Conservation (phyloP, 768 basidiomycete genomes). For the Boletellus emodensis region DNA sequence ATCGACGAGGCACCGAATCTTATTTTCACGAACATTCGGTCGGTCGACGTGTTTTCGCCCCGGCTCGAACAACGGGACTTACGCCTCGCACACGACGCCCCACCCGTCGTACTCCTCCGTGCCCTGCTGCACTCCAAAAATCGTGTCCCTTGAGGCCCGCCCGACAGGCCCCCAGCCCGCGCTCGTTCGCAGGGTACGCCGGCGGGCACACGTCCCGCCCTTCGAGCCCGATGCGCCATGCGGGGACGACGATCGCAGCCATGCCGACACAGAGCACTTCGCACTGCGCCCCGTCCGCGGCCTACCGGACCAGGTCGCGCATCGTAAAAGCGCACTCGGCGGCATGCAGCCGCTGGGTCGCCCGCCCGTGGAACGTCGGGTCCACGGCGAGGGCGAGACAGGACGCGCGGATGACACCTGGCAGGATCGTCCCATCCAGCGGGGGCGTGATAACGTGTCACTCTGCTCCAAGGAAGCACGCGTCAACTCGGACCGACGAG, state of each 20-base stretch:
- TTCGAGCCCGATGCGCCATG: constrained; percentile 70
- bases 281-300: constrained; percentile 58
- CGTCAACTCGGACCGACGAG: not conserved
- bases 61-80: too few relatives aligned
- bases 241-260: constrained; percentile 71
- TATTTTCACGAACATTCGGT: too few relatives aligned
- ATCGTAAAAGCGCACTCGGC: constrained; percentile 61
- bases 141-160: constrained; percentile 60
- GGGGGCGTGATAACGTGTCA: constrained; percentile 85
- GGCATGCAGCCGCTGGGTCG: constrained; percentile 33
- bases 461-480: constrained; percentile 39
- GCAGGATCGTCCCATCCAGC: constrained; percentile 87
- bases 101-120: constrained; percentile 57
- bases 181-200: constrained; percentile 37
- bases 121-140: constrained; percentile 79
- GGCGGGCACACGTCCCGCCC: constrained; percentile 63
- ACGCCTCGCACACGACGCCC: constrained; percentile 41
- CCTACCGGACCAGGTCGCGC: constrained; percentile 50
- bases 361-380: constrained; percentile 42
- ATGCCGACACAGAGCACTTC: constrained; percentile 88
- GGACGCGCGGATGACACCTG: constrained; percentile 88
- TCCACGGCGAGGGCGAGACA: constrained; percentile 67
- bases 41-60: too few relatives aligned
- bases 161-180: constrained; percentile 55
- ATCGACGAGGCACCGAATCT: too few relatives aligned